Base-by-base conservation (phyloP, 1,139 yeast species). In the Yueomyces sp. region DNA sequence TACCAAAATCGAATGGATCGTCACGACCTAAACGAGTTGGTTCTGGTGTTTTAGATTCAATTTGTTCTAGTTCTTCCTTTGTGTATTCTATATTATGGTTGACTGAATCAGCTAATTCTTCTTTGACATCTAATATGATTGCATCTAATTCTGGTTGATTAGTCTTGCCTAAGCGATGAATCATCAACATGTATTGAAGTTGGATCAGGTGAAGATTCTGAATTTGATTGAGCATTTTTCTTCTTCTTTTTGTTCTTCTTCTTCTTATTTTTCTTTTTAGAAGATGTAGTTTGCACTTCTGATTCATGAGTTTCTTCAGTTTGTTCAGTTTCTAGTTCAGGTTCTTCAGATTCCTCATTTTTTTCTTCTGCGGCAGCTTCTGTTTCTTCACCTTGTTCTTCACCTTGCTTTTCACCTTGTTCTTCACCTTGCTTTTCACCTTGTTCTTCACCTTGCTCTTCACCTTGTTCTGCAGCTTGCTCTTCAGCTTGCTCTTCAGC, bases 1-100 rank as follows among this genome's bases (percentile, higher is more conserved):
- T 94, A 4, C 99, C 98, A 62, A 91, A 91, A 19, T 81, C 80
- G 63, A 85, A 91, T 2, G 98, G 97, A 34, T 77, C 70, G 52
- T 91, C 97, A 48, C 91, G 83, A 2, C 96, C 93, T 27, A 81
- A 69, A 46, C 91, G 65, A 2, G 68, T 48, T 37, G 34, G 41
- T 3, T 39, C 41, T 27, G 48, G 38, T 9, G 31, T 39, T n/a
- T 34, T 29, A 30, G 11, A 38, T 28, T 6, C n/a, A 5, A 39
- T 32, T 7, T 38, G 35, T 5, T 32, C 33, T 11, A 30, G 11
- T 30, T 30, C 32, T 30, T 30, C 32, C 11, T 30, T 30, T 7
- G 9, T 30, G 11, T 30, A 30, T 7, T 7, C 7, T 7, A 30
- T 30, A 38, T 49, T 53, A 45, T 56, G 59, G 4, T 56, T 55